phyloP scores from a whole-genome alignment of 202 grass and related monocot genomes.

The Saccharum hybrid region DNA sequence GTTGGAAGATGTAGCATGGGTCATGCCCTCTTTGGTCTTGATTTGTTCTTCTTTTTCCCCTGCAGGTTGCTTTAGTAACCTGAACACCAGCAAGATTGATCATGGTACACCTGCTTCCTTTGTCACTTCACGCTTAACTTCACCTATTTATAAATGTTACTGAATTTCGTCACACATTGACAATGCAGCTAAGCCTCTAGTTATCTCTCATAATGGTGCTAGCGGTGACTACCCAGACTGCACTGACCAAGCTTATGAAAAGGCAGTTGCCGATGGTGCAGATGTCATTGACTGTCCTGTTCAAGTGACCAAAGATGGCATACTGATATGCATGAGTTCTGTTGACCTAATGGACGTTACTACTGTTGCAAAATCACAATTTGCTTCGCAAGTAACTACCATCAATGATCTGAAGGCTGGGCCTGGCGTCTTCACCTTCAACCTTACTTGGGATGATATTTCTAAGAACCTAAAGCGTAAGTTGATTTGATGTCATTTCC shows the following conservation, averaged over 20 bases:
- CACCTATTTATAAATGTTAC: conserved; percentile 27
- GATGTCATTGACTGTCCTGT: conserved; percentile 92
- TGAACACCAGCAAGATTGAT: conserved; percentile 68
- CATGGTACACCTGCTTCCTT: conserved; percentile 60
- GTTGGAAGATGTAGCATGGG: conserved; percentile 6
- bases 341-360: conserved; percentile 58
- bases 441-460: conserved; percentile 85
- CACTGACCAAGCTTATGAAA: conserved; percentile 79
- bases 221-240: conserved; percentile 94
- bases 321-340: conserved; percentile 85
- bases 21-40: conserved; percentile 18
- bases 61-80: conserved; percentile 82
- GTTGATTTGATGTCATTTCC: neutral
- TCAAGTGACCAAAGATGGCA: conserved; percentile 84
- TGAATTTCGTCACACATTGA: conserved; percentile 41
- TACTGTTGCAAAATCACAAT: conserved; percentile 60
- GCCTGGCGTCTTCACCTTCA: conserved; percentile 81
- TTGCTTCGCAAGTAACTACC: conserved; percentile 40
- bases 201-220: conserved; percentile 88
- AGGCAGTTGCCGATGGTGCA: conserved; percentile 75
- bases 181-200: conserved; percentile 66
- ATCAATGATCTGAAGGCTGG: conserved; percentile 48
- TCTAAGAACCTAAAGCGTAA: conserved; percentile 64
- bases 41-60: conserved; percentile 17
- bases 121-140: neutral